A percentile compares a stretch with the other conserved stretches of the same genome.
These are phyloP conservation scores for Chytridiales sp. DNA, from an alignment of 371 early-diverging fungal species.

Conservation along the genomic window DNA sequence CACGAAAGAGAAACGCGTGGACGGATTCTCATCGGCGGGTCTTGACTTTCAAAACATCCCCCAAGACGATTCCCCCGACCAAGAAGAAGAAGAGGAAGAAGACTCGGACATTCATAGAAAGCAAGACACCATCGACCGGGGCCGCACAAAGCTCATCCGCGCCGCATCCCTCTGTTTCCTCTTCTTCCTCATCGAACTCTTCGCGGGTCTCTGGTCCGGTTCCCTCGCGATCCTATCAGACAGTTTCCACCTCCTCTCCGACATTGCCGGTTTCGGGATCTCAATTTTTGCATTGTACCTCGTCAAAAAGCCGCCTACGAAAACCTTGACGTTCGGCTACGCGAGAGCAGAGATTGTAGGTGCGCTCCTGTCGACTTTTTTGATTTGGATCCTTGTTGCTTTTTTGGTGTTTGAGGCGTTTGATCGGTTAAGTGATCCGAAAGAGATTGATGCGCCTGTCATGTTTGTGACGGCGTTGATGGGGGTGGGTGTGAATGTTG, in stretches of 20 bases:
- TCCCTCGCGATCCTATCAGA: conserved; percentile 70
- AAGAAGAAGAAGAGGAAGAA: too few relatives aligned
- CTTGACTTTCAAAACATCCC: too few relatives aligned
- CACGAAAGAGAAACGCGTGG: too few relatives aligned
- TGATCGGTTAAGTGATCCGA: conserved; percentile 4
- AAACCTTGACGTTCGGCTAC: conserved; percentile 68
- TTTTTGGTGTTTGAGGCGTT: conserved; percentile 50
- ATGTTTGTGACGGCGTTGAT: conserved; percentile 14
- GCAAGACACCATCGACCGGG: too few relatives aligned
- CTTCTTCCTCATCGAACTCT: conserved; percentile 69
- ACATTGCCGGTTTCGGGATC: conserved; percentile 72
- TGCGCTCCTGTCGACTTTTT: conserved; percentile 73
- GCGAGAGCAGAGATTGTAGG: conserved; percentile 86
- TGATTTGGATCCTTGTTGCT: conserved; percentile 80
- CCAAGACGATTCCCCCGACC: too few relatives aligned
- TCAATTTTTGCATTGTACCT: conserved; percentile 73
- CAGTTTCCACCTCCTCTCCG: conserved; percentile 72
- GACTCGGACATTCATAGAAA: too few relatives aligned
- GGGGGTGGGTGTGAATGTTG: conserved; percentile 72
- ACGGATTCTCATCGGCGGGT: too few relatives aligned
- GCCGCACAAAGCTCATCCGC: conserved; percentile 8
- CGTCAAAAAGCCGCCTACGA: conserved; percentile 70
- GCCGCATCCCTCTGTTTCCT: conserved; percentile 48
- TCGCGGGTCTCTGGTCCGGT: conserved; percentile 67
- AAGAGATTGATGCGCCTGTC: conserved; percentile 5